phyloP scores from a whole-genome alignment of 73 alveolate species.

The Stentor roeselii region DNA sequence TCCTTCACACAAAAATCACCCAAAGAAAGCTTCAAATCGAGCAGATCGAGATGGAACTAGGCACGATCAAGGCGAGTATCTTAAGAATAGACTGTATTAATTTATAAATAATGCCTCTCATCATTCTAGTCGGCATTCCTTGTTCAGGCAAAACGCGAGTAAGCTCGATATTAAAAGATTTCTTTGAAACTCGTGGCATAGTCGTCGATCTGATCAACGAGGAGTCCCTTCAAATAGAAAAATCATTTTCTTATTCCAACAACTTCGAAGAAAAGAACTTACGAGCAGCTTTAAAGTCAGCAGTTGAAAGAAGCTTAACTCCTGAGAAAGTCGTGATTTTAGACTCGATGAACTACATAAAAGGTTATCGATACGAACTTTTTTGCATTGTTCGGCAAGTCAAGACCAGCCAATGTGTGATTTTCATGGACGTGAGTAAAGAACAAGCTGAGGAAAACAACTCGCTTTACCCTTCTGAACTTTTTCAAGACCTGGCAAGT shows the following conservation, averaged over 20 bases:
- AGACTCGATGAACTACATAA: slow-evolving; percentile 91
- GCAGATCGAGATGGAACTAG: background rate
- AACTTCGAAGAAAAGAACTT: slow-evolving; percentile 66
- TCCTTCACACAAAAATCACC: too few species aligned
- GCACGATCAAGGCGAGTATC: slow-evolving; percentile 3
- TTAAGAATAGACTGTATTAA: slow-evolving; percentile 5
- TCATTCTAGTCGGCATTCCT: slow-evolving; percentile 94
- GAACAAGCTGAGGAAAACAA: slow-evolving; percentile 52
- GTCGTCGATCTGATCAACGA: slow-evolving; percentile 72
- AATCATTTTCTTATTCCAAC: slow-evolving; percentile 54
- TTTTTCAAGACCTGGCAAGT: slow-evolving; percentile 59
- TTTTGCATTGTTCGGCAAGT: slow-evolving; percentile 88
- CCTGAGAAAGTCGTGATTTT: slow-evolving; percentile 82
- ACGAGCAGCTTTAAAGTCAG: slow-evolving; percentile 85
- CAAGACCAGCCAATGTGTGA: slow-evolving; percentile 79
- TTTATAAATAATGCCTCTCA: slow-evolving; percentile 74
- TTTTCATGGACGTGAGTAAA: slow-evolving; percentile 66
- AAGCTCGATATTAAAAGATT: slow-evolving; percentile 71
- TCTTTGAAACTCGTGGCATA: slow-evolving; percentile 60
- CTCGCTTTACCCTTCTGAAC: slow-evolving; percentile 32
- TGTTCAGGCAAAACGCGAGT: slow-evolving; percentile 91
- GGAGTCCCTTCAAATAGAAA: slow-evolving; percentile 68
- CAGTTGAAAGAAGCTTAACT: slow-evolving; percentile 82
- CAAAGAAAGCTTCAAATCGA: background rate
- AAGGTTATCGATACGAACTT: slow-evolving; percentile 95